Evolutionary conservation across 768 basidiomycete genomes (phyloP), one percentile per base, ranked within the genome.

Genomic region (Calocera cornea): DNA sequence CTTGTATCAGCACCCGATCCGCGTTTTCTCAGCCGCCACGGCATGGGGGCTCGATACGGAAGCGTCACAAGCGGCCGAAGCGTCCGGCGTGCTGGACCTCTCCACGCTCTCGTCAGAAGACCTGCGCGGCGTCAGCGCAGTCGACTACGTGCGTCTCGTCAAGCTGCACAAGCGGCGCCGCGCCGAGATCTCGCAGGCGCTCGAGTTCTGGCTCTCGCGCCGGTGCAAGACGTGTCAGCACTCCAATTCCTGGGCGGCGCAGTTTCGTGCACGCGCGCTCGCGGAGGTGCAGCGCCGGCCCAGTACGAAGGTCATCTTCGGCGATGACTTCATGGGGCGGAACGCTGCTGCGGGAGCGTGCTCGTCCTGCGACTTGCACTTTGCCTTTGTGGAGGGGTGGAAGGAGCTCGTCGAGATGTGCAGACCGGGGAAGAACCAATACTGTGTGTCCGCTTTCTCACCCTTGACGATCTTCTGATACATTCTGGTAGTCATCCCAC

Each of bases 161-260:
- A 12, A 33, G 54, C 31, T 27, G 27, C 31, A 60, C 54, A 27
- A 60, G 16, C 54, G 54, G 10, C 54, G 31, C 14, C 54, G 54
- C 7, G 22, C 54, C 31, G 31, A 27, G 27, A 12, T 60, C 54
- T 5, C 27, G 5, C 54, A 33, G 16, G 54, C 54, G 54, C 2
- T 60, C 24, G 54, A 60, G 27, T 16, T 11, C 27, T 60, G 54
- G 54, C 54, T 60, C 54, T 27, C 27, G 16, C 24, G 31, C 27
- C 2, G 54, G 24, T 60, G 54, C 31, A 60, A 60, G 54, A 33
- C 24, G 14, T 60, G 54, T 31, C 54, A 60, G 31, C 31, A 27
- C 31, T 60, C 54, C 31, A 60, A 60, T 31, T 60, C 54, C 54
- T 60, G 54, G 54, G 54, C 54, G 31, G 54, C 54, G 19, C 54